A percentile compares a stretch with the other conserved stretches of the same genome.
phyloP scores from a whole-genome alignment of 371 early-diverging fungal species.

The Saksenaea oblongispora region DNA sequence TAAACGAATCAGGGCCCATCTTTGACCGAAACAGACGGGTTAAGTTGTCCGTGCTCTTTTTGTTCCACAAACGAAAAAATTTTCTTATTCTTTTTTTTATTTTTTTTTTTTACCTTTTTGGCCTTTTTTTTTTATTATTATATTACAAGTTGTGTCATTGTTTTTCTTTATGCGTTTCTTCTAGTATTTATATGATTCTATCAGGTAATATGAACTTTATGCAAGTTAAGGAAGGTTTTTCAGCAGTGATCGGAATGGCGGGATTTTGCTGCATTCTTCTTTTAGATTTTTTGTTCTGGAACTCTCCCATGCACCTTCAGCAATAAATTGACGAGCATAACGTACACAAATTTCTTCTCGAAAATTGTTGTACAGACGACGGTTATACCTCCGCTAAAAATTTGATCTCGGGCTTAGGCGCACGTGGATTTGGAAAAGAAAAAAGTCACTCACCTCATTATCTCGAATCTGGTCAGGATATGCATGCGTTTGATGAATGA shows the following conservation, averaged over 20 bases:
- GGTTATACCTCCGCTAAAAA: constrained; percentile 50
- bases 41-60: background rate
- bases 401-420: background rate
- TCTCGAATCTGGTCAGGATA: constrained; percentile 58
- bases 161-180: background rate
- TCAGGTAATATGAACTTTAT: background rate
- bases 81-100: background rate
- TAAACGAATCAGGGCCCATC: background rate
- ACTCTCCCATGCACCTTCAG: constrained; percentile 50
- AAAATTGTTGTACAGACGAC: constrained; percentile 56
- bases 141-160: background rate
- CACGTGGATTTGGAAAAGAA: background rate
- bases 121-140: background rate
- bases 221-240: background rate
- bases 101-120: background rate
- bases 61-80: background rate
- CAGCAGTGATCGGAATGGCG: constrained; percentile 27
- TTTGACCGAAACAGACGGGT: background rate
- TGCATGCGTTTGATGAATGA: constrained; percentile 64
- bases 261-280: constrained; percentile 39
- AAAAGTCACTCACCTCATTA: constrained; percentile 41
- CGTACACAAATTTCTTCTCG: constrained; percentile 63
- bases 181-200: background rate
- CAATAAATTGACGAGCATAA: constrained; percentile 54
- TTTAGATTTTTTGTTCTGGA: constrained; percentile 47